A percentile compares a stretch with the other conserved stretches of the same genome.
Conservation (phyloP, 176 grass and related monocot species). For the Pontederia paniculata region DNA sequence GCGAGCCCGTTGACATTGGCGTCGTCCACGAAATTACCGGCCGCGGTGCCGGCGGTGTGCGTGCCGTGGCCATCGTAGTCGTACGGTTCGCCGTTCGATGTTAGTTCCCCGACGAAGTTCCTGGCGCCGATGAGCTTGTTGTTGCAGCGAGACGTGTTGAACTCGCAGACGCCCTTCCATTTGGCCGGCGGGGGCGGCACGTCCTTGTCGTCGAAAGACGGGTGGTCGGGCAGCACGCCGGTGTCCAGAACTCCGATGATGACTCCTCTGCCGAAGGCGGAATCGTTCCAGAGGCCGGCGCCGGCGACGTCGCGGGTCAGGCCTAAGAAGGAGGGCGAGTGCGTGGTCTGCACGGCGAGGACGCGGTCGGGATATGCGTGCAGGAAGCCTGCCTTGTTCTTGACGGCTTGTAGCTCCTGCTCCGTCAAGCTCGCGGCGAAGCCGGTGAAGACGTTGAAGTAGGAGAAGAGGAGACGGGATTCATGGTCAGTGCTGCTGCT, state of each 20-base stretch:
- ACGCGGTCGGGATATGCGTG: neutral
- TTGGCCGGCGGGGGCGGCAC: conserved; percentile 6
- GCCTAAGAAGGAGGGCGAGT: conserved; percentile 4
- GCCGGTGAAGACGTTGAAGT: neutral
- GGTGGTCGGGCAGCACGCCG: conserved; percentile 3
- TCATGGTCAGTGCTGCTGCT: too few relatives aligned
- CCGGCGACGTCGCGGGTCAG: neutral
- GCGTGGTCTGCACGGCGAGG: neutral
- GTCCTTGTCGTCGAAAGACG: conserved; percentile 11
- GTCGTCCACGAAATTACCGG: neutral
- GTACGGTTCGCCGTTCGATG: neutral
- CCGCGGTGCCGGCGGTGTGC: conserved; percentile 7
- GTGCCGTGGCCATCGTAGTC: conserved; percentile 17
- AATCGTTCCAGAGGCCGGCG: neutral
- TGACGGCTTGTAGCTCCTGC: neutral
- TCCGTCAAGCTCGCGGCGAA: conserved; percentile 2
- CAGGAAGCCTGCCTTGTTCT: neutral
- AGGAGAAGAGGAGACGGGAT: neutral
- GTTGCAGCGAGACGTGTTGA: conserved; percentile 9
- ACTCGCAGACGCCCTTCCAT: conserved; percentile 17
- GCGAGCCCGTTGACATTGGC: neutral
- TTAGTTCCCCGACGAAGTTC: neutral
- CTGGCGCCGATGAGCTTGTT: conserved; percentile 16
- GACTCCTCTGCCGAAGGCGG: neutral
- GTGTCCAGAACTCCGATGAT: conserved; percentile 15